Conservation (phyloP, 2,329 filamentous ascomycete species). For the Aureobasidium pullulans region DNA sequence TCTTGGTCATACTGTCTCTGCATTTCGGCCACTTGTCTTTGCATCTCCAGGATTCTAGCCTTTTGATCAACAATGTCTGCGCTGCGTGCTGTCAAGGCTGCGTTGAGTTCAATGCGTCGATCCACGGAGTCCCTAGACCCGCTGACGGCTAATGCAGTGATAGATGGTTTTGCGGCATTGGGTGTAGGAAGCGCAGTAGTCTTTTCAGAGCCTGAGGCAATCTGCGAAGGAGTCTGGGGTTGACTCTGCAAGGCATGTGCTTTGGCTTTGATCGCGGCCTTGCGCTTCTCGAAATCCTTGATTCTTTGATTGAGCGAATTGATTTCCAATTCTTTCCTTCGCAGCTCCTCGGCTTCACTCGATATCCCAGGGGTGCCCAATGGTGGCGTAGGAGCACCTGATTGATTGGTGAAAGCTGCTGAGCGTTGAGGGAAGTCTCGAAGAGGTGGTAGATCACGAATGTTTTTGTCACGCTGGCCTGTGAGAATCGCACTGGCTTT, state of each 20-base stretch:
- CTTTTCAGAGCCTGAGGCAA: not conserved
- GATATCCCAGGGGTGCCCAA: constrained; percentile 30
- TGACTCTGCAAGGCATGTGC: not conserved
- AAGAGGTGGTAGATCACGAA: constrained; percentile 18
- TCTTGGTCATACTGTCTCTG: constrained; percentile 34
- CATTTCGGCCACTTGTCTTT: constrained; percentile 35
- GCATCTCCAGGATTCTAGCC: constrained; percentile 20
- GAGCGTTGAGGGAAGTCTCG: constrained; percentile 24
- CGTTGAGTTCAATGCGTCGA: constrained; percentile 3
- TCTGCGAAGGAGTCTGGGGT: constrained; percentile 5
- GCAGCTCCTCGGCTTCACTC: constrained; percentile 37
- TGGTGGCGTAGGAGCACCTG: constrained; percentile 20
- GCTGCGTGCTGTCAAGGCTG: constrained; percentile 10
- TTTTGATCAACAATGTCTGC: constrained; percentile 18
- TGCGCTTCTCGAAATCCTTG: constrained; percentile 40
- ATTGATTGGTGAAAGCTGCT: constrained; percentile 21
- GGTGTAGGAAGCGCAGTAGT: not conserved
- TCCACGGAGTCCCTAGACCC: not conserved
- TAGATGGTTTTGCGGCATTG: not conserved
- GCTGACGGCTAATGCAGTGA: not conserved
- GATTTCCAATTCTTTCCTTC: constrained; percentile 42
- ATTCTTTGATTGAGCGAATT: constrained; percentile 42
- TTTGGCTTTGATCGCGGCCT: constrained; percentile 31
- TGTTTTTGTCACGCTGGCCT: constrained; percentile 10
- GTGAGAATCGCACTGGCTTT: not conserved